Evolutionary conservation across 31 red algal genomes (phyloP).

Genomic region (Odonthalia washingtoniensis): DNA sequence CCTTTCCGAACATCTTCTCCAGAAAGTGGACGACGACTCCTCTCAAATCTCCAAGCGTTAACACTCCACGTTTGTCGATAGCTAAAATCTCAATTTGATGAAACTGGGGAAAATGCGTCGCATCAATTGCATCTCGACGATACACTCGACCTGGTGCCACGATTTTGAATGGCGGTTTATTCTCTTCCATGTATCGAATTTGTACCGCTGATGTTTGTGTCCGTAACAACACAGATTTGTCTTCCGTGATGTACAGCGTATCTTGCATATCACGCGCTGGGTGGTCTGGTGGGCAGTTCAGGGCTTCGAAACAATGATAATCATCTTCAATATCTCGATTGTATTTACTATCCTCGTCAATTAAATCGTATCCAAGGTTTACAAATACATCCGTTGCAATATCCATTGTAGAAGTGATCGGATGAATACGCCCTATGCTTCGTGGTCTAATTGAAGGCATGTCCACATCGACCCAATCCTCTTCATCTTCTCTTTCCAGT

Average conservation of each 20-base stretch:
- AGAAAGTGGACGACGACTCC: constrained; percentile 83
- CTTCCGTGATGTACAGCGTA: constrained; percentile 78
- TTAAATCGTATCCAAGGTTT: constrained; percentile 69
- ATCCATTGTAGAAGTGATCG: constrained; percentile 74
- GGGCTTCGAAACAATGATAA: constrained; percentile 84
- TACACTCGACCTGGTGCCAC: constrained; percentile 84
- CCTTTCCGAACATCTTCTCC: constrained; percentile 79
- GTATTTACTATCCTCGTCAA: constrained; percentile 65
- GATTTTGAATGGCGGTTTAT: constrained; percentile 82
- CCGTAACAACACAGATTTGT: constrained; percentile 65
- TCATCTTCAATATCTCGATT: constrained; percentile 85
- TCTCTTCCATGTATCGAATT: constrained; percentile 86
- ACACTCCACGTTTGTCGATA: constrained; percentile 63
- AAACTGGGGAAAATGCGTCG: constrained; percentile 72
- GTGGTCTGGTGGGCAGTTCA: constrained; percentile 84
- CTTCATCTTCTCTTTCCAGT: constrained; percentile 38
- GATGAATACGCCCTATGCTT: constrained; percentile 70
- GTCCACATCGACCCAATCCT: constrained; percentile 81
- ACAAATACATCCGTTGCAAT: constrained; percentile 65
- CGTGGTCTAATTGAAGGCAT: constrained; percentile 68
- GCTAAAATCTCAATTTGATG: constrained; percentile 89
- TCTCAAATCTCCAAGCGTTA: constrained; percentile 67
- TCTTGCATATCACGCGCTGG: constrained; percentile 95
- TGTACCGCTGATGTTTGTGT: constrained; percentile 90
- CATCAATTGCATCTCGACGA: constrained; percentile 72